Conservation (phyloP, 306 rosid species). For the Ochetophila trinervis region DNA sequence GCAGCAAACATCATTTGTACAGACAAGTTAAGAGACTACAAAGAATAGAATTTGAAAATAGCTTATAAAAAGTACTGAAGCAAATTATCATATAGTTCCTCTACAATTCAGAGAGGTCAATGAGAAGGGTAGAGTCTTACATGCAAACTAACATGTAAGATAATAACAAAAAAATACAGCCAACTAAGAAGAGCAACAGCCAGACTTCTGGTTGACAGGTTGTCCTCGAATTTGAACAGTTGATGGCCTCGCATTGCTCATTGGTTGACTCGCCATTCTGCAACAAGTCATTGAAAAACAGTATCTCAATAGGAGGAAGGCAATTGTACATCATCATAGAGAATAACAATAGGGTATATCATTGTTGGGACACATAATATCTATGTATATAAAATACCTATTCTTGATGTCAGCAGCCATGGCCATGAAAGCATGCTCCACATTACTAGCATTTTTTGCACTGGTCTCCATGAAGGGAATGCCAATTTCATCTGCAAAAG, state of each 20-base stretch:
- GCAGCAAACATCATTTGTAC: constrained; percentile 34
- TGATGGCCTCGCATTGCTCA: constrained; percentile 47
- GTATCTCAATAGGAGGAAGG: background rate
- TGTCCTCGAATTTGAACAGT: constrained; percentile 57
- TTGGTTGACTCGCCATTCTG: constrained; percentile 64
- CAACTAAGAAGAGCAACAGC: constrained; percentile 56
- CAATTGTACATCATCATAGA: background rate
- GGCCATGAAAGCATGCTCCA: constrained; percentile 57
- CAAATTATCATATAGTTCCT: constrained; percentile 19
- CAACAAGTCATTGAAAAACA: background rate
- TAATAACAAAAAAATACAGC: background rate
- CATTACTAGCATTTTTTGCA: constrained; percentile 48
- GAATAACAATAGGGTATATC: background rate
- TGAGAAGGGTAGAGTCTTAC: background rate
- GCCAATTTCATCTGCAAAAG: constrained; percentile 54
- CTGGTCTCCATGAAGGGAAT: constrained; percentile 59
- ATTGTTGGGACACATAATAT: background rate
- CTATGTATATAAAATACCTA: constrained; percentile 21
- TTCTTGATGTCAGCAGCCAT: constrained; percentile 55
- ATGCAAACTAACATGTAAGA: constrained; percentile 16
- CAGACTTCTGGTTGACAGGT: constrained; percentile 57
- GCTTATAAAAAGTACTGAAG: constrained; percentile 17
- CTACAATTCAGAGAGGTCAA: constrained; percentile 18
- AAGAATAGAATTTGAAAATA: constrained; percentile 31
- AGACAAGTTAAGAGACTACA: constrained; percentile 26